These are phyloP conservation scores for Raffaelea arxii DNA, from an alignment of 2,329 filamentous ascomycete species.

Conservation along the genomic window DNA sequence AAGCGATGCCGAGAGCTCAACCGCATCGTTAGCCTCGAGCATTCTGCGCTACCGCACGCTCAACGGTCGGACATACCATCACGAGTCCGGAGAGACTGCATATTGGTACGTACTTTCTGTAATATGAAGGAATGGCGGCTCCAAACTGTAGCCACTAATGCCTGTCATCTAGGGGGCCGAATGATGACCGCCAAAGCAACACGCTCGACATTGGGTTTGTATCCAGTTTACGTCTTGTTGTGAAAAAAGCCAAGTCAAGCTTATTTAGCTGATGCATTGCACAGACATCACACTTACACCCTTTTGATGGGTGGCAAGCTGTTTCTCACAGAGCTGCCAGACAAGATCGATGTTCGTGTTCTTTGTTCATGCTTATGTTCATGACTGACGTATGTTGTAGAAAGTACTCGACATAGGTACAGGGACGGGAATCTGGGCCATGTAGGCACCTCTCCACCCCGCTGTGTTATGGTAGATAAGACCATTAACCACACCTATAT, in stretches of 20 bases:
- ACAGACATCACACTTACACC: background rate
- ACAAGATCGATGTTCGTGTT: conserved; percentile 9
- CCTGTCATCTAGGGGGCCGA: conserved; percentile 18
- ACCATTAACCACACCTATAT: background rate
- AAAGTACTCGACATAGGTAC: conserved; percentile 8
- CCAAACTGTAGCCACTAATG: too few relatives aligned
- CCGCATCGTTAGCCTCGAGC: conserved; percentile 18
- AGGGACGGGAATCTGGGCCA: conserved; percentile 31
- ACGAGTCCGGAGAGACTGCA: too few relatives aligned
- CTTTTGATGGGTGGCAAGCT: conserved; percentile 13
- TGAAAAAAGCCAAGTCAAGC: background rate
- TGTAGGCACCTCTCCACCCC: conserved; percentile 9
- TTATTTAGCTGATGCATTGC: background rate
- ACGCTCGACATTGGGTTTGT: conserved; percentile 21
- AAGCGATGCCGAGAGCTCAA: conserved; percentile 12
- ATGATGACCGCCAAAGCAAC: conserved; percentile 22
- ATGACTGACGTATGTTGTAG: too few relatives aligned
- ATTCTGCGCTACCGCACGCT: conserved; percentile 19
- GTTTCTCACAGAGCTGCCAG: conserved; percentile 16
- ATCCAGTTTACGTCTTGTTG: background rate
- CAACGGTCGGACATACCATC: conserved; percentile 19
- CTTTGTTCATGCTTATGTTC: too few relatives aligned
- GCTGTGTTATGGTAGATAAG: background rate
- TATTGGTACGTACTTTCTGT: too few relatives aligned
- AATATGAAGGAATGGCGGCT: too few relatives aligned